Conservation (phyloP, 345 rosid genomes). For the Diplotaxis tenuifolia region DNA sequence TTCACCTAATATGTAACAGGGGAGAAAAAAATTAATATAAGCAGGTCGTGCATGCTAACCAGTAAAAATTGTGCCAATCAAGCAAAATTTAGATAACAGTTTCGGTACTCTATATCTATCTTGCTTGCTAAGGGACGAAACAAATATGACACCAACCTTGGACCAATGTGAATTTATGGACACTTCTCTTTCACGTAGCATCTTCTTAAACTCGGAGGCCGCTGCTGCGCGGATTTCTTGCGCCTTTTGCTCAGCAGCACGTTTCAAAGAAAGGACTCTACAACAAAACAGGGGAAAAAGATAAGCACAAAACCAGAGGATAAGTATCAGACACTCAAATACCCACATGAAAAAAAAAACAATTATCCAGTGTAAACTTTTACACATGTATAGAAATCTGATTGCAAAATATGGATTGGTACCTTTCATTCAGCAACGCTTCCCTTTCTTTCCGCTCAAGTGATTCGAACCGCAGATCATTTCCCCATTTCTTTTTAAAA, state of each 20-base stretch:
- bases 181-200: conserved; percentile 79
- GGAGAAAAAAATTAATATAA: conserved; percentile 8
- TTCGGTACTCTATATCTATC: neutral
- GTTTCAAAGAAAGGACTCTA: conserved; percentile 77
- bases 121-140: conserved; percentile 7
- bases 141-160: conserved; percentile 53
- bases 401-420: conserved; percentile 22
- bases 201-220: conserved; percentile 69
- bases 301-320: neutral
- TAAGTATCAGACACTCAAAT: neutral
- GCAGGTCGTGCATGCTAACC: neutral
- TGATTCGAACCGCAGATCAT: conserved; percentile 77
- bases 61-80: neutral
- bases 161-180: conserved; percentile 78
- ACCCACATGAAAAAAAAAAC: neutral
- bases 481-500: conserved; percentile 85
- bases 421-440: conserved; percentile 85
- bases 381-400: neutral
- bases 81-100: neutral
- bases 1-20: conserved; percentile 57
- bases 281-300: conserved; percentile 20
- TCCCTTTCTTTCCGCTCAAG: conserved; percentile 88
- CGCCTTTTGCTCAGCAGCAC: conserved; percentile 72
- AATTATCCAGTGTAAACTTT: neutral
- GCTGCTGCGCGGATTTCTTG: conserved; percentile 68